Base-by-base conservation (phyloP, 2,329 filamentous ascomycete genomes). In the Byssoonygena ceratinophila region DNA sequence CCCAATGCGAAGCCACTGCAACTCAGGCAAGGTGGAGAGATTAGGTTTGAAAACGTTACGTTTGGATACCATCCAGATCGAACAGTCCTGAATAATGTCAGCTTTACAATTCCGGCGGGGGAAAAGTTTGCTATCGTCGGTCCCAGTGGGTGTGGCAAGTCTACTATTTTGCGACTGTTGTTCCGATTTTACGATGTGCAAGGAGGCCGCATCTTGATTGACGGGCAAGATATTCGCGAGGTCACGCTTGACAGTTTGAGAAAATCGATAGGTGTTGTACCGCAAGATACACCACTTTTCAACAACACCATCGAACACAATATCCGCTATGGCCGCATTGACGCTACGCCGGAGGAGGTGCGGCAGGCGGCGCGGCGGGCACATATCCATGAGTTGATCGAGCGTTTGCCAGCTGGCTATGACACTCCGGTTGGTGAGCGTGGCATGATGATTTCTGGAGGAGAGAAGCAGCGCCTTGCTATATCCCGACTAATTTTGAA, bases 241-340 rank as follows among this genome's bases (percentile, higher is more conserved):
- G 84, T 98, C 1, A 83, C 77, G 9, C 69, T 97, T 1, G 87
- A 94, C 50, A 94, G 86, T 32, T 74, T 98, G 25, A 82, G 92
- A 5, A 81, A 80, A 58, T 79, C 85, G 1, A 97, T 98, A 58
- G 92, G 92, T 20, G 91, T 98, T 14, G 92, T 98, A 0, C 92
- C 92, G 0, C 94, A 98, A 66, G 92, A 98, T 61, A 97, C 92
- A 0, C 90, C 92, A 0, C 76, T 98, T 1, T 98, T 98, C 75
- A 98, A 98, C 67, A 89, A 95, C 64, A 92, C 89, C 0, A 91
- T 98, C 54, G 85, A 86, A 64, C 88, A 96, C 68, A 98, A 98
- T 66, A 95, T 98, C 62, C 84, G 82, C 57, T 98, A 98, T 66
- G 92, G 92, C 47, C 80, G 85, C 59, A 79, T 97, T 57, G 80